Evolutionary conservation across 257 asterid genomes (phyloP).

Genomic region (Lantana camara): DNA sequence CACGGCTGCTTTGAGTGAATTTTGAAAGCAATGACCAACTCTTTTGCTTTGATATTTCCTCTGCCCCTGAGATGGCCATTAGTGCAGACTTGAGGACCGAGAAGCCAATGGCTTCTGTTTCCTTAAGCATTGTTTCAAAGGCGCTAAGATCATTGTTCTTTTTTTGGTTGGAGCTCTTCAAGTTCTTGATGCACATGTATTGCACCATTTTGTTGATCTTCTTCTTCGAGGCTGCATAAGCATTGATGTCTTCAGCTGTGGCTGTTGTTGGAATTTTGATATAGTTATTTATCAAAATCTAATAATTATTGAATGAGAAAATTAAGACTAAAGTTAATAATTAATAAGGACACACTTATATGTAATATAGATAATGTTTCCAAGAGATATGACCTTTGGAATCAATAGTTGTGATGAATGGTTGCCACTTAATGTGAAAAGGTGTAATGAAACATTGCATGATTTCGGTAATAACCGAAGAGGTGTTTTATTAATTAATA

Average conservation of each 20-base stretch:
- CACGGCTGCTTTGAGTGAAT: conserved; percentile 21
- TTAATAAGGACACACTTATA: too few relatives aligned
- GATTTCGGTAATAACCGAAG: too few relatives aligned
- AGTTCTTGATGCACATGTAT: conserved; percentile 30
- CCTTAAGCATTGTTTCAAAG: conserved; percentile 23
- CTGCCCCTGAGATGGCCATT: conserved; percentile 30
- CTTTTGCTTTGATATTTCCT: conserved; percentile 28
- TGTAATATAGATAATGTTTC: too few relatives aligned
- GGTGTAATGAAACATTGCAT: too few relatives aligned
- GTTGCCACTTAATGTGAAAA: too few relatives aligned
- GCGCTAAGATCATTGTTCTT: conserved; percentile 1
- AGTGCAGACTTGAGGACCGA: conserved; percentile 28
- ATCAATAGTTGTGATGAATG: too few relatives aligned
- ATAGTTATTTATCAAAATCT: too few relatives aligned
- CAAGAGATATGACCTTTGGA: too few relatives aligned
- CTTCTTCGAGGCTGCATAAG: conserved; percentile 31
- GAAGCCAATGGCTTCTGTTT: conserved; percentile 28
- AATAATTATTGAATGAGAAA: too few relatives aligned
- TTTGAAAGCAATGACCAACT: conserved; percentile 40
- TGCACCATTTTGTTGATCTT: conserved; percentile 26
- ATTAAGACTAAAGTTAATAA: too few relatives aligned
- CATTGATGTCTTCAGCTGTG: conserved; percentile 18
- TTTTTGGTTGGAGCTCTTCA: conserved; percentile 24
- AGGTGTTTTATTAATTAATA: too few relatives aligned
- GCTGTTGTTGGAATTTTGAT: too few relatives aligned